These are phyloP conservation scores for Telfairia occidentalis DNA, from an alignment of 331 rosid species.

Conservation along the genomic window DNA sequence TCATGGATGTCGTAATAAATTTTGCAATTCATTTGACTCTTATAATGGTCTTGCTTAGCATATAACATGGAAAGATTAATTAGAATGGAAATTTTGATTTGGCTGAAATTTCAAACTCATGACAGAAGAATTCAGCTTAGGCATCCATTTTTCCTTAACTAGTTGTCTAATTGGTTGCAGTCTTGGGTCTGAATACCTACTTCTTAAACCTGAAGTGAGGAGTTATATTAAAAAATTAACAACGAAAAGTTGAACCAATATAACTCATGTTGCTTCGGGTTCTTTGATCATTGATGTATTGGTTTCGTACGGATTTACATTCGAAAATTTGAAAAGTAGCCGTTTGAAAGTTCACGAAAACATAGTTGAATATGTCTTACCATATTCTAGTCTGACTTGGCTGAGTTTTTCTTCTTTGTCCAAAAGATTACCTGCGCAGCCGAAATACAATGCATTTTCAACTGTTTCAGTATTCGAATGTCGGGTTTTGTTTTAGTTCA, in stretches of 20 bases:
- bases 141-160: background rate
- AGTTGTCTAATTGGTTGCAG: background rate
- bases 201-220: background rate
- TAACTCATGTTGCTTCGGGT: background rate
- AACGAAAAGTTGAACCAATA: background rate
- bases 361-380: background rate
- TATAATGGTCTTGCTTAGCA: background rate
- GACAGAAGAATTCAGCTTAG: background rate
- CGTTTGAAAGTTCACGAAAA: background rate
- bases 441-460: background rate
- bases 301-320: background rate
- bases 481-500: background rate
- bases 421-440: background rate
- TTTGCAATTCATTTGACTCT: background rate
- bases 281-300: background rate
- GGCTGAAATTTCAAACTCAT: background rate
- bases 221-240: background rate
- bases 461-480: background rate
- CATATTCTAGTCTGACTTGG: background rate
- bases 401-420: background rate
- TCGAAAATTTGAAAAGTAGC: background rate
- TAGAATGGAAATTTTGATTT: background rate
- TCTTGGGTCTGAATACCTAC: background rate
- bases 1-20: background rate
- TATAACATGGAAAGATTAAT: background rate